A percentile compares a stretch with the other conserved stretches of the same genome.
phyloP scores from a whole-genome alignment of 2,329 filamentous ascomycete species.

The Sporothrix curviconia region DNA sequence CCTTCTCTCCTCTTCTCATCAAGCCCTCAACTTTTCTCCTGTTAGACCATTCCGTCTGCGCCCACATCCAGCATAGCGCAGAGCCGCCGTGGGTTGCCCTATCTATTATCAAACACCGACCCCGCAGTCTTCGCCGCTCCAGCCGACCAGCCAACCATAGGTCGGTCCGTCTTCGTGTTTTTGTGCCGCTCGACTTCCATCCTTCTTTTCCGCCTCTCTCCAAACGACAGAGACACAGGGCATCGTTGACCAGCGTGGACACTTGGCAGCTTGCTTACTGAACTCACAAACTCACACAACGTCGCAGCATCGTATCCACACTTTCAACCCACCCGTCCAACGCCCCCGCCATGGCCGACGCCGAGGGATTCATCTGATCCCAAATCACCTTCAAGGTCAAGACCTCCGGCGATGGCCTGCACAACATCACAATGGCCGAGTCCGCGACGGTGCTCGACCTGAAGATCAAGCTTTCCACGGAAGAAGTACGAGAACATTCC shows the following conservation, averaged over 20 bases:
- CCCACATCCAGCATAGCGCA: background rate
- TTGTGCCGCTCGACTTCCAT: too few relatives aligned
- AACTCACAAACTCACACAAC: too few relatives aligned
- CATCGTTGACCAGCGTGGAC: too few relatives aligned
- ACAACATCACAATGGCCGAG: constrained; percentile 71
- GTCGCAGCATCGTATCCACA: too few relatives aligned
- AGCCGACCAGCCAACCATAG: background rate
- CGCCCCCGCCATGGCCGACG: constrained; percentile 54
- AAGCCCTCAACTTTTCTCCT: background rate
- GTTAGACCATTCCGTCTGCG: background rate
- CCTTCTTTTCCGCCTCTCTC: background rate
- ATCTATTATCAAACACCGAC: background rate
- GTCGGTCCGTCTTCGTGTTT: background rate
- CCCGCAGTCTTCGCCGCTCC: constrained; percentile 3
- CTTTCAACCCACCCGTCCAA: too few relatives aligned
- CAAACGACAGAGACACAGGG: too few relatives aligned
- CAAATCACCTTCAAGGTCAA: constrained; percentile 94
- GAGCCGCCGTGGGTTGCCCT: background rate
- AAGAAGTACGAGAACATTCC: constrained; percentile 83
- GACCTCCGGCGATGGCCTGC: constrained; percentile 75
- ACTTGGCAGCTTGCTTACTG: too few relatives aligned
- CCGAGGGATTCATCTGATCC: constrained; percentile 56
- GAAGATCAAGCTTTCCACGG: constrained; percentile 76
- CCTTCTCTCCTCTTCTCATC: background rate
- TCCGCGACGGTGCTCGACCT: constrained; percentile 75